These are phyloP conservation scores for Osmanthus fragrans DNA, from an alignment of 257 asterid species.

Conservation along the genomic window DNA sequence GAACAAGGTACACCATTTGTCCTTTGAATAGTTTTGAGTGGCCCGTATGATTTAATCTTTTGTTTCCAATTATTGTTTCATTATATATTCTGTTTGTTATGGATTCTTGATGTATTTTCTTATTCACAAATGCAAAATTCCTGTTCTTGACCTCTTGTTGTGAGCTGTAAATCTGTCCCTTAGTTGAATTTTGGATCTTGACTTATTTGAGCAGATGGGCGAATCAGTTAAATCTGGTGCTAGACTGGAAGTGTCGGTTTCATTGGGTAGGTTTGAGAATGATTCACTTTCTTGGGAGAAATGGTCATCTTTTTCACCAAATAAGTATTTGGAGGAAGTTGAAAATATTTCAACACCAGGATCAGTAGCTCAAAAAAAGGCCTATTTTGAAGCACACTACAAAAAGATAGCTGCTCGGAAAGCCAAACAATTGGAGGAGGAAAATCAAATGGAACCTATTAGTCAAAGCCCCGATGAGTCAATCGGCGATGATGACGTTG, in stretches of 20 bases:
- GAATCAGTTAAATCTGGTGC: conserved; percentile 50
- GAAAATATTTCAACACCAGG: conserved; percentile 86
- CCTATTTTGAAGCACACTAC: conserved; percentile 94
- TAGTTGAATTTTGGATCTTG: conserved; percentile 28
- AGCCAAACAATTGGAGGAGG: conserved; percentile 70
- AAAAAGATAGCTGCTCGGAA: conserved; percentile 82
- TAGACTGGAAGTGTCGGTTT: conserved; percentile 77
- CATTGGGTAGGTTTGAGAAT: conserved; percentile 85
- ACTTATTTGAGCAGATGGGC: conserved; percentile 68
- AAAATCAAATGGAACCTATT: conserved; percentile 32
- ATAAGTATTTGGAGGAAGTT: conserved; percentile 91
- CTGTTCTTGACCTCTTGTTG: conserved; percentile 7
- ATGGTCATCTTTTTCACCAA: conserved; percentile 91
- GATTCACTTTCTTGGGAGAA: conserved; percentile 94
- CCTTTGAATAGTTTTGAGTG: conserved; percentile 10
- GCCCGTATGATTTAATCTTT: conserved; percentile 23
- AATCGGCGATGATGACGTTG: conserved; percentile 26
- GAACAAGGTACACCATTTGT: conserved; percentile 42
- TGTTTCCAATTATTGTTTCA: neutral
- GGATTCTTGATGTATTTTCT: conserved; percentile 21
- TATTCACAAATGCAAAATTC: conserved; percentile 22
- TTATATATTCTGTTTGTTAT: conserved; percentile 1
- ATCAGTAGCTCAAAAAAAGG: conserved; percentile 92
- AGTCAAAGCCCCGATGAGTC: conserved; percentile 30
- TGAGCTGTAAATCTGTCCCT: conserved; percentile 27